Conservation (phyloP, 306 rosid species). For the Prunus mira region DNA sequence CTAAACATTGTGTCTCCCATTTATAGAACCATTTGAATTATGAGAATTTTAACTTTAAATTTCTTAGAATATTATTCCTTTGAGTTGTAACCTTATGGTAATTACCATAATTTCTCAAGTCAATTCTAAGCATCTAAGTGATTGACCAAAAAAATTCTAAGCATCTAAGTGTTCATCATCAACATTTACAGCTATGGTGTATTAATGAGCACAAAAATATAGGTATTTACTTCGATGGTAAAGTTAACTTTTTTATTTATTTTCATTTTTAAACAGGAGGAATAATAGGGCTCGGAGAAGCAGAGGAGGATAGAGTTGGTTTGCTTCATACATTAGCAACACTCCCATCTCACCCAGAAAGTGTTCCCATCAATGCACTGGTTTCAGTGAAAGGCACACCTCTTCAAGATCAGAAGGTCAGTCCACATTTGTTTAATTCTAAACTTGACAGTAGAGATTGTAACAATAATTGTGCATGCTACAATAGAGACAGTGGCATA, state of each 20-base stretch:
- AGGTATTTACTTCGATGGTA: neutral
- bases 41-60: neutral
- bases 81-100: neutral
- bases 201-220: neutral
- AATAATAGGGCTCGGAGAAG: conserved; percentile 96
- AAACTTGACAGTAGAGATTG: conserved; percentile 2
- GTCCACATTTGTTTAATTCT: neutral
- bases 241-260: neutral
- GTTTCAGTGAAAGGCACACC: conserved; percentile 94
- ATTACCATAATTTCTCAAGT: neutral
- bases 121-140: neutral
- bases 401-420: conserved; percentile 84
- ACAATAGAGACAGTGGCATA: neutral
- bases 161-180: neutral
- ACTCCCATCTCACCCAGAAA: conserved; percentile 94
- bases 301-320: conserved; percentile 94
- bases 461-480: conserved; percentile 5
- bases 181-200: neutral
- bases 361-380: conserved; percentile 93
- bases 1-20: neutral
- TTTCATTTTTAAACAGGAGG: conserved; percentile 54
- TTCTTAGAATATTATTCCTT: neutral
- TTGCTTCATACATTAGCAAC: conserved; percentile 93
- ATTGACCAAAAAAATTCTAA: neutral
- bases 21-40: neutral